These are phyloP conservation scores for Vitis riparia DNA, from an alignment of 164 flowering plant species.

Conservation along the genomic window DNA sequence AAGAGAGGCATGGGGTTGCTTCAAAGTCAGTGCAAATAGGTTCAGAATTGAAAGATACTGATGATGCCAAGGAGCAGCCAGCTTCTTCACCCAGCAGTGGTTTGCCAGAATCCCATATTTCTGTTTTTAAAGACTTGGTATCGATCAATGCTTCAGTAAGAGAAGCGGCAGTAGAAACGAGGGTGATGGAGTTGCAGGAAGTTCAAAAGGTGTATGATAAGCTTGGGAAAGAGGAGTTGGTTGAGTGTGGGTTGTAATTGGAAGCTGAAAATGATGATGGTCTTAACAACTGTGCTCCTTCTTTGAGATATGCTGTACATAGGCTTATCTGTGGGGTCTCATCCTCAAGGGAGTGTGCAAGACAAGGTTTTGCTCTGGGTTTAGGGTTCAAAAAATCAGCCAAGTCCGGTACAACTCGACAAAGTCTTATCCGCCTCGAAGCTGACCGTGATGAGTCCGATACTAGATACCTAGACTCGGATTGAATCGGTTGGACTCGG, in stretches of 20 bases:
- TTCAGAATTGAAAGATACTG: slow-evolving; percentile 11
- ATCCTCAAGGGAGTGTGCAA: slow-evolving; percentile 72
- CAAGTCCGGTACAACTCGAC: no score
- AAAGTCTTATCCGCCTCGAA: no score
- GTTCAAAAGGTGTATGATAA: slow-evolving; percentile 70
- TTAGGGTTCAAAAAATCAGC: no score
- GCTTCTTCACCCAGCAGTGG: slow-evolving; percentile 22
- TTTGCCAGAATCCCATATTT: slow-evolving; percentile 66
- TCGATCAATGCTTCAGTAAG: slow-evolving; percentile 51
- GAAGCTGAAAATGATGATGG: slow-evolving; percentile 96
- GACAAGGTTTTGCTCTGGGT: no score
- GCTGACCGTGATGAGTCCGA: no score
- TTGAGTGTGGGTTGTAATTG: slow-evolving; percentile 41
- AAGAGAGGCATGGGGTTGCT: slow-evolving; percentile 37
- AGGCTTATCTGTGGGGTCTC: slow-evolving; percentile 97
- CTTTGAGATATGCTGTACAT: slow-evolving; percentile 82
- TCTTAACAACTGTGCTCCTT: slow-evolving; percentile 70
- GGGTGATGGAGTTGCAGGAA: slow-evolving; percentile 59
- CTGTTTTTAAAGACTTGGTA: slow-evolving; percentile 69
- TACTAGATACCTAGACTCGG: no score
- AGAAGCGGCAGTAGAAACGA: slow-evolving; percentile 61
- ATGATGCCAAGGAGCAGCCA: slow-evolving; percentile 2
- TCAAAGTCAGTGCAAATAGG: slow-evolving; percentile 10
- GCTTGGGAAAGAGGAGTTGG: slow-evolving; percentile 38
- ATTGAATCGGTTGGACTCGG: no score